Percentiles rank a stretch among this genome's conserved stretches.
Conservation (phyloP, 225 moss, liverwort and hornwort genomes). For the Pseudoscleropodium purum region DNA sequence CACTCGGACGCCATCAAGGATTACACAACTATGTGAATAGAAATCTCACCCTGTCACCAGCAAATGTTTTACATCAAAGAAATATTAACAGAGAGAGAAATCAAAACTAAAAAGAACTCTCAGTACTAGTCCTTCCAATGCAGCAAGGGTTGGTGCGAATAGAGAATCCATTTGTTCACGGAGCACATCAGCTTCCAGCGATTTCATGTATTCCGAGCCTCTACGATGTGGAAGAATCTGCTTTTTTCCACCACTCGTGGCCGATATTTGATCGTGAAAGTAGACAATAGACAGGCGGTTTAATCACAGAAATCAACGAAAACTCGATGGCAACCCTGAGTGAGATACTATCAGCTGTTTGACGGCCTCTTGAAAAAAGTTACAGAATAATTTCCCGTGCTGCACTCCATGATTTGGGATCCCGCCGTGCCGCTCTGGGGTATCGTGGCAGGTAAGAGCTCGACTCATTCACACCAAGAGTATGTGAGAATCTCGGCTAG, state of each 20-base stretch:
- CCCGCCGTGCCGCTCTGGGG: rapidly evolving
- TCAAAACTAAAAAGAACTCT: no score
- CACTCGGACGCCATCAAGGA: no score
- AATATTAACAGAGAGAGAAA: no score
- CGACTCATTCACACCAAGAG: not conserved
- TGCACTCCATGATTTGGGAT: not conserved
- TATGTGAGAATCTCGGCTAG: not conserved
- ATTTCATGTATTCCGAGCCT: not conserved
- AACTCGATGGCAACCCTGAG: not conserved
- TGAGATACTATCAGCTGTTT: not conserved
- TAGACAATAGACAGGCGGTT: not conserved
- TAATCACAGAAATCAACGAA: no score
- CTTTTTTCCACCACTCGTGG: not conserved
- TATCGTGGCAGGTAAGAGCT: not conserved
- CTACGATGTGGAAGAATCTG: not conserved
- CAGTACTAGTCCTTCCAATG: not conserved
- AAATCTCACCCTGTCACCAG: no score
- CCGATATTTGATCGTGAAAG: not conserved
- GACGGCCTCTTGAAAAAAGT: not conserved
- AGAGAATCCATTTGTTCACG: no score
- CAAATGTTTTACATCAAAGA: no score
- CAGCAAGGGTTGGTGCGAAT: not conserved
- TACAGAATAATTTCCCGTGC: not conserved
- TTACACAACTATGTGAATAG: no score
- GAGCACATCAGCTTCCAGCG: not conserved